These are phyloP conservation scores for Polyplosphaeria fusca DNA, from an alignment of 495 filamentous ascomycete genomes.

Conservation along the genomic window DNA sequence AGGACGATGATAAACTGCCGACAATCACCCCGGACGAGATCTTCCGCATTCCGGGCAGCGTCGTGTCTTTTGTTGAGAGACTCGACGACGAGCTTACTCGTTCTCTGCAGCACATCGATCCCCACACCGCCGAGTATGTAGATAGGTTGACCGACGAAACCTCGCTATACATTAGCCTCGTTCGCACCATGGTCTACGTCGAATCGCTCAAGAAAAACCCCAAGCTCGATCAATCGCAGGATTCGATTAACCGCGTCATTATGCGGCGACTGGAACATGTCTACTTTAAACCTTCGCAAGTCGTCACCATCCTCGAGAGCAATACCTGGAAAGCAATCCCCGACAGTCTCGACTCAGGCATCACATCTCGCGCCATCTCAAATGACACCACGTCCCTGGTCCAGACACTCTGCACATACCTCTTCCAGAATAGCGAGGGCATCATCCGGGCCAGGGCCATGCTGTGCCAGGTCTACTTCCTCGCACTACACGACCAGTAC, in stretches of 20 bases:
- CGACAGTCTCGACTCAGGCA: constrained; percentile 63
- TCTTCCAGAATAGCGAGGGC: constrained; percentile 89
- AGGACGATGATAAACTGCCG: constrained; percentile 94
- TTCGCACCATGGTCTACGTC: constrained; percentile 80
- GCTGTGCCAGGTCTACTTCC: constrained; percentile 97
- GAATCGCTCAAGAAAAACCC: constrained; percentile 70
- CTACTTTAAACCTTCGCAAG: constrained; percentile 97
- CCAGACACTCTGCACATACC: constrained; percentile 86
- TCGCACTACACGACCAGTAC: constrained; percentile 94
- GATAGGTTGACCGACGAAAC: constrained; percentile 89
- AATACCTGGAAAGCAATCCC: constrained; percentile 86
- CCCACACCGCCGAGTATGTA: constrained; percentile 98
- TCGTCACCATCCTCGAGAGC: constrained; percentile 87
- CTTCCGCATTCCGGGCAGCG: constrained; percentile 84
- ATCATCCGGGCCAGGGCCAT: constrained; percentile 95
- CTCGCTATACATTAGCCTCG: constrained; percentile 85
- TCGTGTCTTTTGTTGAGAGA: constrained; percentile 91
- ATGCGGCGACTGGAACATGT: constrained; percentile 94
- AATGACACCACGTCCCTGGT: constrained; percentile 71
- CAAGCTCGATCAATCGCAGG: constrained; percentile 71
- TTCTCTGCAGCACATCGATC: constrained; percentile 93
- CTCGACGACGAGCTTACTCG: constrained; percentile 97
- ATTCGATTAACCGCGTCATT: constrained; percentile 82
- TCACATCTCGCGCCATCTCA: constrained; percentile 66
- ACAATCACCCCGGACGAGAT: constrained; percentile 65